These are phyloP conservation scores for Epichloe bromicola DNA, from an alignment of 2,329 filamentous ascomycete genomes.

Conservation along the genomic window DNA sequence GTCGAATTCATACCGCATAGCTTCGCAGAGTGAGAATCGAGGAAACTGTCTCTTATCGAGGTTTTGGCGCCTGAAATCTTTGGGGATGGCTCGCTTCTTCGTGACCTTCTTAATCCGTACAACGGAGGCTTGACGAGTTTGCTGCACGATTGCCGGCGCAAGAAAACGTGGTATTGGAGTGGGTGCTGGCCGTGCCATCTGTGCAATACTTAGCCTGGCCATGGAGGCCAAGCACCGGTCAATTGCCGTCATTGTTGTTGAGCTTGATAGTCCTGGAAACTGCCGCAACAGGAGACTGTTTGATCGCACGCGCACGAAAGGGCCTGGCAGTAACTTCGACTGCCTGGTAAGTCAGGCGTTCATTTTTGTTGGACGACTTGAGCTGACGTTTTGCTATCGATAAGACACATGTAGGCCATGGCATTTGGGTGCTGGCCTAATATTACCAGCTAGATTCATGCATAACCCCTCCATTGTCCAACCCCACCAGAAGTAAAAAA, in stretches of 20 bases:
- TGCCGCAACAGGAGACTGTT: neutral
- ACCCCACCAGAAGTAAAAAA: slow-evolving; percentile 12
- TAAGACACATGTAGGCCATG: neutral
- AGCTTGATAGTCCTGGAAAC: slow-evolving; percentile 9
- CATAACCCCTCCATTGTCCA: slow-evolving; percentile 11
- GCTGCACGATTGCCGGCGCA: slow-evolving; percentile 32
- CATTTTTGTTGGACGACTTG: neutral
- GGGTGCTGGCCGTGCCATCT: slow-evolving; percentile 28
- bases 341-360: slow-evolving; percentile 16
- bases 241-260: slow-evolving; percentile 34
- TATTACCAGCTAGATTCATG: slow-evolving; percentile 3
- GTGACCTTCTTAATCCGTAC: slow-evolving; percentile 36
- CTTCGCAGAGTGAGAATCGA: slow-evolving; percentile 76
- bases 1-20: slow-evolving; percentile 55
- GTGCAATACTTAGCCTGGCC: slow-evolving; percentile 34
- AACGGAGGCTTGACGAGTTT: slow-evolving; percentile 29
- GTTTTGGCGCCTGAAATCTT: slow-evolving; percentile 53
- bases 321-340: neutral
- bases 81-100: slow-evolving; percentile 49
- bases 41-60: slow-evolving; percentile 47
- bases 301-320: slow-evolving; percentile 6
- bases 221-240: slow-evolving; percentile 41
- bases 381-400: slow-evolving; percentile 3
- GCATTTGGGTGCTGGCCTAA: neutral
- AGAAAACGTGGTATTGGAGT: slow-evolving; percentile 35